phyloP scores from a whole-genome alignment of 2,329 filamentous ascomycete genomes.

The Coniochaeta sp. region DNA sequence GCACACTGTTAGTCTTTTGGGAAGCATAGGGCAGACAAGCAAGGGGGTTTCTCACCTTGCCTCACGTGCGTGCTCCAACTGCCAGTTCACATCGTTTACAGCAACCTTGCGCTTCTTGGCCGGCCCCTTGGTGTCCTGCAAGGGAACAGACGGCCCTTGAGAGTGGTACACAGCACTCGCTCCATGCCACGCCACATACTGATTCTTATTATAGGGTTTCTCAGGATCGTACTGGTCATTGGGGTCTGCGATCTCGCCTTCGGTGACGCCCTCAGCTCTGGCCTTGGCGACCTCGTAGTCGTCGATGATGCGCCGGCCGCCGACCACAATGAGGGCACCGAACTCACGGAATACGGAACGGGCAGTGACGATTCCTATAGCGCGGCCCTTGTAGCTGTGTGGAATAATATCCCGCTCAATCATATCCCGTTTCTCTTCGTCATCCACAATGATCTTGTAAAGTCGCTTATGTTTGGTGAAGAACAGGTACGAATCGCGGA shows the following conservation, averaged over 20 bases:
- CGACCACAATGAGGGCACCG: constrained; percentile 87
- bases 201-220: constrained; percentile 95
- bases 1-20: constrained; percentile 6
- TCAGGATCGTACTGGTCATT: constrained; percentile 71
- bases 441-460: constrained; percentile 96
- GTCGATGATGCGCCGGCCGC: constrained; percentile 76
- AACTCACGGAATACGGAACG: constrained; percentile 97
- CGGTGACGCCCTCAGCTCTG: constrained; percentile 68
- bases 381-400: constrained; percentile 95
- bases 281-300: constrained; percentile 81
- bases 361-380: constrained; percentile 93
- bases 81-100: constrained; percentile 93
- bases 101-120: constrained; percentile 79
- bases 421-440: constrained; percentile 94
- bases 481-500: constrained; percentile 96
- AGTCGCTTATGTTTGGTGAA: constrained; percentile 96
- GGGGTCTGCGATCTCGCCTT: constrained; percentile 87
- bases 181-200: constrained; percentile 97
- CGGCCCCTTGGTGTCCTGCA: constrained; percentile 67
- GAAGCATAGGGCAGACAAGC: neutral
- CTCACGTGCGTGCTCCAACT: constrained; percentile 86
- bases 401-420: constrained; percentile 94
- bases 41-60: constrained; percentile 59
- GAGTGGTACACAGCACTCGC: constrained; percentile 94
- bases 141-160: constrained; percentile 66